Percentiles rank a stretch among this genome's conserved stretches.
phyloP scores from a whole-genome alignment of 1,284 basidiomycete genomes.

The Apiotrichum gracile region DNA sequence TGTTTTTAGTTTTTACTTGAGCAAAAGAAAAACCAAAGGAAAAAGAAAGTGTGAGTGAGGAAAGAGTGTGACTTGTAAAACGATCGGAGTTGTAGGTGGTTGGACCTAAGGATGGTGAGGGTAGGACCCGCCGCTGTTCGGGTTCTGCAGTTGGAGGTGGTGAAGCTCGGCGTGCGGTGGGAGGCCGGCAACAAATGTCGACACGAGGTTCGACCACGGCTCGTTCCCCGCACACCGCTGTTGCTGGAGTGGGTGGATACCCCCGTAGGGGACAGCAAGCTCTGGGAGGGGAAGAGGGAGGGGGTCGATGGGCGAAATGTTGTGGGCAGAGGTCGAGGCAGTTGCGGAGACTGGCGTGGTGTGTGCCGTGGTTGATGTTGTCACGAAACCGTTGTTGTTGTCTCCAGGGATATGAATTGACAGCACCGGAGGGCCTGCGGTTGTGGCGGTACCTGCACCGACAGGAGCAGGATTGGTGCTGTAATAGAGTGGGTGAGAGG shows the following conservation, averaged over 20 bases:
- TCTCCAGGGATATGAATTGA: not conserved
- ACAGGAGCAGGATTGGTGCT: not conserved
- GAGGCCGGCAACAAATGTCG: not conserved
- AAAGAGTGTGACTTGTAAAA: not conserved
- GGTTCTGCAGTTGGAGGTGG: not conserved
- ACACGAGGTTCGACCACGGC: not conserved
- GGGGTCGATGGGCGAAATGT: not conserved
- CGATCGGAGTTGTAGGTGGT: not conserved
- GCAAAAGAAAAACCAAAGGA: not conserved
- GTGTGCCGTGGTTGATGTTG: not conserved
- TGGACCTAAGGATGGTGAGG: slow-evolving; percentile 1
- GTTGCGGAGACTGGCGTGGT: not conserved
- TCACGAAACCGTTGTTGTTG: not conserved
- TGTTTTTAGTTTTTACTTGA: too few relatives aligned
- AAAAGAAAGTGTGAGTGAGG: not conserved
- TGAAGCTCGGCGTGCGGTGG: not conserved
- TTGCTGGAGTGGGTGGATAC: not conserved
- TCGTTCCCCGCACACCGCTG: not conserved
- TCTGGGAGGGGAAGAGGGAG: not conserved
- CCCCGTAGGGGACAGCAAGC: not conserved
- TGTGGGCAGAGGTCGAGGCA: not conserved
- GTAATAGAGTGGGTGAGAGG: not conserved
- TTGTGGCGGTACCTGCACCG: not conserved
- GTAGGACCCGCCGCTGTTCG: not conserved
- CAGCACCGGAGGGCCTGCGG: not conserved